Evolutionary conservation across 1,139 yeast species (phyloP).

Genomic region (Pichia sp.): DNA sequence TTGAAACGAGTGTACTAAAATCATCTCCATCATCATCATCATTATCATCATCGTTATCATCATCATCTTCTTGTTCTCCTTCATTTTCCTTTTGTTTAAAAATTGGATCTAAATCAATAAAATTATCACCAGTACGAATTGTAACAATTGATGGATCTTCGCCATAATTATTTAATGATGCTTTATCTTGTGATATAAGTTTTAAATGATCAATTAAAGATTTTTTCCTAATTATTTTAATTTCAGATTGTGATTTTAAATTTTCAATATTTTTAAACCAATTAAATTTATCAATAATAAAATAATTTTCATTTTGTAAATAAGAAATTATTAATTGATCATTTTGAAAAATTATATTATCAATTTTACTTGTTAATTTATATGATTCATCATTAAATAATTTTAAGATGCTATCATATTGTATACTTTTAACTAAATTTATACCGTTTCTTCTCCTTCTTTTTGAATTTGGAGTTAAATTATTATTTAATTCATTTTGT

Average conservation of each 20-base stretch:
- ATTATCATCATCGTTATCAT: conserved; percentile 28
- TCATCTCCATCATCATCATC: conserved; percentile 31
- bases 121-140: conserved; percentile 59
- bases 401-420: conserved; percentile 43
- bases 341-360: conserved; percentile 36
- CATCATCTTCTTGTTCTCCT: conserved; percentile 37
- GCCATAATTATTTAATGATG: conserved; percentile 62
- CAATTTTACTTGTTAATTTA: conserved; percentile 12
- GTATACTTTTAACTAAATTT: conserved; percentile 37
- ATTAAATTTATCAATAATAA: conserved; percentile 54
- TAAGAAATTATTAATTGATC: conserved; percentile 50
- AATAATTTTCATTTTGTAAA: conserved; percentile 65
- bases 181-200: conserved; percentile 49
- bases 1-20: conserved; percentile 51
- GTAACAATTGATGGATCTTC: conserved; percentile 54
- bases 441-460: conserved; percentile 25
- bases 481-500: no score
- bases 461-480: conserved; percentile 1
- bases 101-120: conserved; percentile 42
- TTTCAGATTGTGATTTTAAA: no score
- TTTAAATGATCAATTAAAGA: conserved; percentile 27
- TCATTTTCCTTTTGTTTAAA: conserved; percentile 43
- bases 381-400: conserved; percentile 18
- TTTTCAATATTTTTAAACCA: conserved; percentile 39
- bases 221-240: conserved; percentile 36